Conservation (phyloP, 2,329 filamentous ascomycete species). For the Pestalotiopsis sp. region DNA sequence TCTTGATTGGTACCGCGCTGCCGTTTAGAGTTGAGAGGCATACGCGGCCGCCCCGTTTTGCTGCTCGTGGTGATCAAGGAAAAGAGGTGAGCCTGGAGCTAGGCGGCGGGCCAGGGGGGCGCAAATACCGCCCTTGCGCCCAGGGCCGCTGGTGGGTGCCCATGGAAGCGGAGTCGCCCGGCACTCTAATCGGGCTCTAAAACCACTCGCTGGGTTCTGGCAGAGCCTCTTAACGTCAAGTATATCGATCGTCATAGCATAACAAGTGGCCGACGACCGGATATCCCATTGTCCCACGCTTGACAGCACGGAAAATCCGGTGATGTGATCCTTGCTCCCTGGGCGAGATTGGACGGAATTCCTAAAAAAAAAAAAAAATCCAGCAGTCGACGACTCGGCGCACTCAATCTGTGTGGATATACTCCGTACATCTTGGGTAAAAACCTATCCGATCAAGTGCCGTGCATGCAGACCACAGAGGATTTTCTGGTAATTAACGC, state of each 20-base stretch:
- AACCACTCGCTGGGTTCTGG: not conserved
- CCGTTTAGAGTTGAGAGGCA: conserved; percentile 5
- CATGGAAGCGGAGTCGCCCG: not conserved
- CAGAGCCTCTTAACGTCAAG: not conserved
- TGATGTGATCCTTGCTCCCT: not conserved
- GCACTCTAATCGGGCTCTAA: not conserved
- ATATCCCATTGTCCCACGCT: not conserved
- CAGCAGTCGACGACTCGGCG: not conserved
- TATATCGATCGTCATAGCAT: not conserved
- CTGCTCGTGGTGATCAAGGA: not conserved
- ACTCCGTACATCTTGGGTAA: not conserved
- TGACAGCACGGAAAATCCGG: not conserved
- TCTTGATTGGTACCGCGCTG: not conserved
- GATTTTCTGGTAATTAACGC: not conserved
- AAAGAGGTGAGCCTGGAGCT: not conserved
- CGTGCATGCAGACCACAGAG: not conserved
- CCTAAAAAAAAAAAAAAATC: not conserved
- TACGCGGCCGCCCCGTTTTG: not conserved
- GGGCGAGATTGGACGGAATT: not conserved
- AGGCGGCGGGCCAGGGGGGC: not conserved
- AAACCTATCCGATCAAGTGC: not conserved
- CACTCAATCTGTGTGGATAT: not conserved
- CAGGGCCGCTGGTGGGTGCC: not conserved
- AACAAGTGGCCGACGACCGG: not conserved
- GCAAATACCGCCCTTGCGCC: too few relatives aligned